These are phyloP conservation scores for Acmispon strigosus DNA, from an alignment of 306 rosid genomes.

Conservation along the genomic window DNA sequence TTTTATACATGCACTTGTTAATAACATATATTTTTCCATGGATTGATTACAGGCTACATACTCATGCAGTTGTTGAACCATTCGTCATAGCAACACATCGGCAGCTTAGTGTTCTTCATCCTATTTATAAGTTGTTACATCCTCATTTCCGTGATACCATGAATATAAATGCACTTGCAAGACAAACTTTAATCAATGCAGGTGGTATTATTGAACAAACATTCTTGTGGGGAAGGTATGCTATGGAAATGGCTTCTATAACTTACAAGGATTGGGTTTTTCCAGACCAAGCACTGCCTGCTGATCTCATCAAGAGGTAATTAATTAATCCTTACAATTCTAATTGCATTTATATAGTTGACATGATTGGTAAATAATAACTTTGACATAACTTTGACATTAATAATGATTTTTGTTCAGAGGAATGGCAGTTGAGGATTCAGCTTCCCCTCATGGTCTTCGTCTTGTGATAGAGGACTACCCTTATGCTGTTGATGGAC, in stretches of 20 bases:
- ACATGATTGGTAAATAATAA: too few species aligned
- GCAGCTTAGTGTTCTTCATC: slow-evolving; percentile 34
- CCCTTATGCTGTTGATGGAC: slow-evolving; percentile 54
- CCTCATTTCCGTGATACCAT: slow-evolving; percentile 41
- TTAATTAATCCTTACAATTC: too few species aligned
- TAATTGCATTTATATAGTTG: too few species aligned
- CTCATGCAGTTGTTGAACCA: slow-evolving; percentile 74
- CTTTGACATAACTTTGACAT: background rate
- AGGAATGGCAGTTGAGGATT: slow-evolving; percentile 59
- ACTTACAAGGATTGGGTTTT: slow-evolving; percentile 35
- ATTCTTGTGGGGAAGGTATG: slow-evolving; percentile 22
- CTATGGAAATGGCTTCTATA: slow-evolving; percentile 27
- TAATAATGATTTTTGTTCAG: slow-evolving; percentile 13
- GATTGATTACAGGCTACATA: slow-evolving; percentile 45
- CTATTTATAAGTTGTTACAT: slow-evolving; percentile 20
- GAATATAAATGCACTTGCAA: slow-evolving; percentile 30
- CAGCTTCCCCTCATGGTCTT: slow-evolving; percentile 43
- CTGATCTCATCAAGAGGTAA: slow-evolving; percentile 36
- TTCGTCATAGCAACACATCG: slow-evolving; percentile 37
- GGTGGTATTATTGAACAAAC: slow-evolving; percentile 28
- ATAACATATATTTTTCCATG: background rate
- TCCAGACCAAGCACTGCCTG: slow-evolving; percentile 29
- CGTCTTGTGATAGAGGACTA: slow-evolving; percentile 53
- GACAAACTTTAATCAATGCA: slow-evolving; percentile 19
- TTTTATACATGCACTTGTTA: background rate